A percentile compares a stretch with the other conserved stretches of the same genome.
Conservation (phyloP, 331 rosid genomes). For the Pyrus hybrid region DNA sequence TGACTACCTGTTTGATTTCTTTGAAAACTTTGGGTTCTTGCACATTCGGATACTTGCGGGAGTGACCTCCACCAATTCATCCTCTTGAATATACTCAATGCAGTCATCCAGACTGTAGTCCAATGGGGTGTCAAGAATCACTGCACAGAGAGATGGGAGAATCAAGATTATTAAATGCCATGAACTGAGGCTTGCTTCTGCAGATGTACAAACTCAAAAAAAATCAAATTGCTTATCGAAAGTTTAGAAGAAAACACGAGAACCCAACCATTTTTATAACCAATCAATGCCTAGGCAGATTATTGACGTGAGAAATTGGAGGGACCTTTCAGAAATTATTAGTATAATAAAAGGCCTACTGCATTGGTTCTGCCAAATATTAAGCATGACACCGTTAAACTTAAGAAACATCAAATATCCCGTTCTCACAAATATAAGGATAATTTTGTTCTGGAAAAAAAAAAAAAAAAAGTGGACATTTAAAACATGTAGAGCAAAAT, state of each 20-base stretch:
- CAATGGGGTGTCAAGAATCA: constrained; percentile 91
- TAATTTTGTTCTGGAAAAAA: background rate
- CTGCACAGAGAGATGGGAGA: constrained; percentile 30
- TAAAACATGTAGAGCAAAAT: background rate
- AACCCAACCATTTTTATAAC: background rate
- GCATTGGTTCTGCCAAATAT: background rate
- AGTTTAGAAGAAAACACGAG: background rate
- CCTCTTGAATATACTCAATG: constrained; percentile 98
- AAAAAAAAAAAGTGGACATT: background rate
- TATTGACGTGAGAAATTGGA: background rate
- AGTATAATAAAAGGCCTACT: background rate
- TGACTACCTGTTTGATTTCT: constrained; percentile 56
- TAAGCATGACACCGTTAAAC: background rate
- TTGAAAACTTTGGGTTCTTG: constrained; percentile 78
- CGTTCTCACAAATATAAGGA: background rate
- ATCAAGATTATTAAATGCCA: background rate
- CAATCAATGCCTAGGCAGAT: background rate
- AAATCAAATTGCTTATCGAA: background rate
- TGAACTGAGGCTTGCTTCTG: background rate
- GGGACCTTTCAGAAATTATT: background rate
- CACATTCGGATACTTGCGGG: constrained; percentile 74
- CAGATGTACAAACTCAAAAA: background rate
- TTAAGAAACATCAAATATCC: background rate
- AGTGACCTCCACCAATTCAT: constrained; percentile 87
- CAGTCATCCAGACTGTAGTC: constrained; percentile 93